Evolutionary conservation across 129 eudicot genomes (phyloP).

Genomic region (Artemisia argyi): DNA sequence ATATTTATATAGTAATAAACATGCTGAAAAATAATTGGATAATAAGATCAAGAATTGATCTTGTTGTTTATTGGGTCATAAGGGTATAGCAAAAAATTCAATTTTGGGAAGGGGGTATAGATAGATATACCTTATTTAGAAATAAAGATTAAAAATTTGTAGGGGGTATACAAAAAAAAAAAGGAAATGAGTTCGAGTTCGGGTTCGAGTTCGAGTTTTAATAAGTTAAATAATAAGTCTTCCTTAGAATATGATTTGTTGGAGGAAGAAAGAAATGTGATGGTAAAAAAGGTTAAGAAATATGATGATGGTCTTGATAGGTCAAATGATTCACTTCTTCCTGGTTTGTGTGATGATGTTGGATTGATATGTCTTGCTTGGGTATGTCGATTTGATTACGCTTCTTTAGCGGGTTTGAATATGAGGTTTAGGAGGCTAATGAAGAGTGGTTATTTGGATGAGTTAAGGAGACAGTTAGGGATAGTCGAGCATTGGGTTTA

Average conservation of each 20-base stretch:
- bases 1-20: background rate
- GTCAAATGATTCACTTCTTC: constrained; percentile 47
- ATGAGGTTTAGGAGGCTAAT: constrained; percentile 42
- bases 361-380: constrained; percentile 57
- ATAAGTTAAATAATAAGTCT: constrained; percentile 19
- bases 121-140: constrained; percentile 13
- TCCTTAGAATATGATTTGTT: constrained; percentile 25
- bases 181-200: background rate
- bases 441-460: constrained; percentile 52
- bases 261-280: constrained; percentile 27
- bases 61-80: constrained; percentile 9
- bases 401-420: constrained; percentile 49
- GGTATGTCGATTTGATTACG: constrained; percentile 55
- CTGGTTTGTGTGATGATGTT: constrained; percentile 61
- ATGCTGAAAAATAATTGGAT: constrained; percentile 17
- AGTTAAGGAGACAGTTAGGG: constrained; percentile 51
- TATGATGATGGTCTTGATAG: background rate
- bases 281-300: background rate
- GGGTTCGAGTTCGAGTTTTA: background rate
- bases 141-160: background rate
- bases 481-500: constrained; percentile 70
- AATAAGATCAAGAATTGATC: constrained; percentile 18
- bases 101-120: constrained; percentile 14
- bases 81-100: constrained; percentile 25
- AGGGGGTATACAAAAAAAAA: constrained; percentile 5